Evolutionary conservation across 345 rosid species (phyloP).

Genomic region (Erysimum cheiranthoides): DNA sequence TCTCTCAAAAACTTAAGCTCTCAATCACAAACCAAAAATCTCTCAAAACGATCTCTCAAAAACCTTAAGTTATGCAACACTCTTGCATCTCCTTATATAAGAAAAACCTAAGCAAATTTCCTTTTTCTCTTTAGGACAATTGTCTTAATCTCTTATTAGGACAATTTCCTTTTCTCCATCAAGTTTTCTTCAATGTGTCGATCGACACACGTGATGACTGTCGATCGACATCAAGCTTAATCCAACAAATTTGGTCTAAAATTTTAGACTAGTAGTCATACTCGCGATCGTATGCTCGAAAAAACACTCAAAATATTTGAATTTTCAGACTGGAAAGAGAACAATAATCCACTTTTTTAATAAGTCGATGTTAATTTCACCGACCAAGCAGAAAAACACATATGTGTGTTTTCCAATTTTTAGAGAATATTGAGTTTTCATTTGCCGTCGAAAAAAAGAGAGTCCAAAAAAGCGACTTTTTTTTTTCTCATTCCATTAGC

Average conservation of each 20-base stretch:
- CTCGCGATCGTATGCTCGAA: not conserved
- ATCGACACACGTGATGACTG: too few species aligned
- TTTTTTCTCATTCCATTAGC: not conserved
- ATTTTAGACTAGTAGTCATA: not conserved
- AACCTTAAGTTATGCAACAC: too few species aligned
- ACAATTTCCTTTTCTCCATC: too few species aligned
- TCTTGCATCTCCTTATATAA: too few species aligned
- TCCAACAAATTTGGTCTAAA: not conserved
- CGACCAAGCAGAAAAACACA: constrained; percentile 22
- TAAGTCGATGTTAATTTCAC: constrained; percentile 33
- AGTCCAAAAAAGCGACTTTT: not conserved
- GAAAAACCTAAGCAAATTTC: too few species aligned
- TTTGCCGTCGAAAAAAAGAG: constrained; percentile 12
- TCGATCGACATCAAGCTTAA: too few species aligned
- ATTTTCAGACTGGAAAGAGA: not conserved
- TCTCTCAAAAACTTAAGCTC: too few species aligned
- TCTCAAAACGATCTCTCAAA: too few species aligned
- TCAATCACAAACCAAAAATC: too few species aligned
- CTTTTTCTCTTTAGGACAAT: too few species aligned
- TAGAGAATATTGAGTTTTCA: constrained; percentile 9
- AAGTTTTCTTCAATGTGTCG: too few species aligned
- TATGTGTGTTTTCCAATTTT: not conserved
- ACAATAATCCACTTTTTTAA: not conserved
- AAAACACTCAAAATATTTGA: not conserved
- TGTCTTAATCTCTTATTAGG: too few species aligned